phyloP scores from a whole-genome alignment of 2,329 filamentous ascomycete genomes.

The Hypoxylon sp. region DNA sequence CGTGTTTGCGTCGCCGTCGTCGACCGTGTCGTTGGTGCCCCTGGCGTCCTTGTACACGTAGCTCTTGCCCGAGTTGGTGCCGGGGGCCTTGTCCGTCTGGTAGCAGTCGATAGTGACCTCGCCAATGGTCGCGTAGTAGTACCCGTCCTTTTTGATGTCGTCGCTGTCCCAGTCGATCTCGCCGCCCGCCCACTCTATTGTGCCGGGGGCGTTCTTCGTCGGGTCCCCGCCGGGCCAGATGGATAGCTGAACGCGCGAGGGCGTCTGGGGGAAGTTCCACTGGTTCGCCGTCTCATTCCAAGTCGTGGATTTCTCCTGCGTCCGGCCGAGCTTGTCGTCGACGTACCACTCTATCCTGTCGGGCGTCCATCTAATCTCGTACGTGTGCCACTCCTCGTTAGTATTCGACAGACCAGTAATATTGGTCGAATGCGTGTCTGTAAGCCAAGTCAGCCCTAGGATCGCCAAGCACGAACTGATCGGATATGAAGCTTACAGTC shows the following conservation, averaged over 20 bases:
- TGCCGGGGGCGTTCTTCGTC: slow-evolving; percentile 82
- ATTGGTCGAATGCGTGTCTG: slow-evolving; percentile 82
- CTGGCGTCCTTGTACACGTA: slow-evolving; percentile 78
- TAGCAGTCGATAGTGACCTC: slow-evolving; percentile 90
- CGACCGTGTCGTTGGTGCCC: slow-evolving; percentile 81
- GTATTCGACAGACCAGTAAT: slow-evolving; percentile 74
- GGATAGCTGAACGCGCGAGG: slow-evolving; percentile 89
- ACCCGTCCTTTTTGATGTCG: slow-evolving; percentile 85
- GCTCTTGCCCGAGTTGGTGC: slow-evolving; percentile 74
- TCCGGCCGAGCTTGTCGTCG: slow-evolving; percentile 82
- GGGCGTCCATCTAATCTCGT: slow-evolving; percentile 92
- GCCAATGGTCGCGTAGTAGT: slow-evolving; percentile 86
- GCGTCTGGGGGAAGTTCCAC: slow-evolving; percentile 92
- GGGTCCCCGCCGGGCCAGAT: slow-evolving; percentile 94
- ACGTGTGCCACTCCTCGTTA: slow-evolving; percentile 83
- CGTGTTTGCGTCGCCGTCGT: slow-evolving; percentile 79
- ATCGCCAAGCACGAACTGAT: slow-evolving; percentile 15
- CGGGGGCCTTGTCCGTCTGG: slow-evolving; percentile 70
- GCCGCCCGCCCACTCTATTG: slow-evolving; percentile 92
- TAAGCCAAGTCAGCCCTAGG: slow-evolving; percentile 37
- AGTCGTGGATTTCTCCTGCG: slow-evolving; percentile 79
- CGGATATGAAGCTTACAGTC: slow-evolving; percentile 73
- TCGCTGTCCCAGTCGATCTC: slow-evolving; percentile 85
- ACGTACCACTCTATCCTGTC: slow-evolving; percentile 88
- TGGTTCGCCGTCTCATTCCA: slow-evolving; percentile 86